A percentile compares a stretch with the other conserved stretches of the same genome.
phyloP scores from a whole-genome alignment of 1,284 basidiomycete genomes.

The Tilletia walkeri region DNA sequence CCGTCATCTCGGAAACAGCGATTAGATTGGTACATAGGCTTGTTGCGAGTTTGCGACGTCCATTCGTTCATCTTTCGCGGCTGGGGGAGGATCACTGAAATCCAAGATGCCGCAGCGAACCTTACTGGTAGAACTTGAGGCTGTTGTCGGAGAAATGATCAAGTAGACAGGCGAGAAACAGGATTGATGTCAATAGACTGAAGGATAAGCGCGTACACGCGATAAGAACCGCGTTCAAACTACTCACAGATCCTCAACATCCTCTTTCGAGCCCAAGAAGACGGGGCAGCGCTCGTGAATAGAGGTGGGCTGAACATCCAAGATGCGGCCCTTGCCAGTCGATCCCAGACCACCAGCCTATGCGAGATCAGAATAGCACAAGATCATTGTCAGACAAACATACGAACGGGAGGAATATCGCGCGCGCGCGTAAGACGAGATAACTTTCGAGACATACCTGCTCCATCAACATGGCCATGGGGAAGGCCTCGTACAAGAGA shows the following conservation, averaged over 20 bases:
- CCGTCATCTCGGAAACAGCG: too few relatives aligned
- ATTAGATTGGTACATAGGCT: too few relatives aligned
- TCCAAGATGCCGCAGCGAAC: too few relatives aligned
- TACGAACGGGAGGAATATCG: neutral
- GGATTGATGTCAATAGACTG: neutral
- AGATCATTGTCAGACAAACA: neutral
- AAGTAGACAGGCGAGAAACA: neutral
- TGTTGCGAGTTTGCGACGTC: neutral
- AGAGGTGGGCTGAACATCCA: constrained; percentile 81
- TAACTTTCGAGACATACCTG: constrained; percentile 64
- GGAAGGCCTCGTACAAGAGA: constrained; percentile 95
- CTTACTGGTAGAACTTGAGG: constrained; percentile 18
- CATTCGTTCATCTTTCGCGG: neutral
- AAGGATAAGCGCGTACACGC: too few relatives aligned
- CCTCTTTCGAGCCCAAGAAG: constrained; percentile 90
- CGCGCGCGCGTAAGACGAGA: neutral
- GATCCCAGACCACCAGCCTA: constrained; percentile 91
- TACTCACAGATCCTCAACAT: constrained; percentile 71
- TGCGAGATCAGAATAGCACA: neutral
- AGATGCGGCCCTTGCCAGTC: constrained; percentile 84
- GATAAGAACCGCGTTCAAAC: neutral
- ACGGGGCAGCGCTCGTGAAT: constrained; percentile 94
- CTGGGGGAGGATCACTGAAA: neutral
- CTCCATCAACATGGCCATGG: constrained; percentile 96
- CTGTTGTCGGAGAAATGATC: neutral